Base-by-base conservation (phyloP, 1,284 basidiomycete genomes). In the Papiliotrema fonsecae region DNA sequence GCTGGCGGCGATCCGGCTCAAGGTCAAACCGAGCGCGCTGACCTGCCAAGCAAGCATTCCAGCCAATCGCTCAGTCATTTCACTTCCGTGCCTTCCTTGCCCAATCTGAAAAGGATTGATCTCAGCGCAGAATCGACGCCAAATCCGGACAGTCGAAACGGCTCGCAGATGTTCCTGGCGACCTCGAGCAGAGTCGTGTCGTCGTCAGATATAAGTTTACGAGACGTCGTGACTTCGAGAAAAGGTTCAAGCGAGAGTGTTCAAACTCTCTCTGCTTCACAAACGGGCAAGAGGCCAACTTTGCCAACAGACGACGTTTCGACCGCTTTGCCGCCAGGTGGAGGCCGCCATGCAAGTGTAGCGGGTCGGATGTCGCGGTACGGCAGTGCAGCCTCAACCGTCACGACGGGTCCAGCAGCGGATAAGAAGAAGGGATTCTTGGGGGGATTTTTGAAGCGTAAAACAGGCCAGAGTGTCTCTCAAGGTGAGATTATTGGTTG, bases 361-460 rank as follows among this genome's bases (percentile, higher is more conserved):
- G 31, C 43, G 10, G 34, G 27, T 16, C 13, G 55, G 47, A 50
- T 49, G 10, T 50, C 43, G 11, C 44, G 60, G 16, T 56, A 55
- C 45, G 65, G 53, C 22, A 67, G 50, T 51, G 62, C 53, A 36
- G 56, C 54, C 14, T 58, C 51, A 35, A 58, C 41, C 19, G 32
- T 42, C 2, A 24, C 25, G 24, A 52, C 51, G 25, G 55, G 52
- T 26, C 47, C 47, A 2, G 46, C 48, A 3, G 54, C 49, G 14
- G 65, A 67, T 16, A 65, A 62, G 61, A 69, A 66, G 52, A 67
- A 65, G 49, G 63, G 67, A 0, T 61, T 70, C 44, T 52, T 72
- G 10, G 64, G 66, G 4, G 61, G 60, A 5, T 52, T 69, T 3
- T 28, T 67, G 18, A 62, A 64, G 40, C 52, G 65, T 1, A 58